phyloP scores from a whole-genome alignment of 306 rosid species.

The Cicer pinnatifidum region DNA sequence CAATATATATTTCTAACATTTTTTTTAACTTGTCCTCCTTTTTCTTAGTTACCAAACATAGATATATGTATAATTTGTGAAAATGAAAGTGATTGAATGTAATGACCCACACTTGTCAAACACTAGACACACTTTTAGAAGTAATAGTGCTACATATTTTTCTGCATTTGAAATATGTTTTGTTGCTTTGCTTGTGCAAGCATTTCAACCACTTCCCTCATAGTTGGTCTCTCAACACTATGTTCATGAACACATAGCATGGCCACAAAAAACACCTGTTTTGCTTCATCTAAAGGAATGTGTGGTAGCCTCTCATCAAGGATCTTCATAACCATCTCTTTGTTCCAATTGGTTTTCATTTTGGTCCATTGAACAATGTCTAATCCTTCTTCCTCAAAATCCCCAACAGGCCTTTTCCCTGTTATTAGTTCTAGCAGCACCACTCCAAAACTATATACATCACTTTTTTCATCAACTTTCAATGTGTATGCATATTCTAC shows the following conservation, averaged over 20 bases:
- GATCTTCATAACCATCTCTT: constrained; percentile 62
- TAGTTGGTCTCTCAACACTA: constrained; percentile 76
- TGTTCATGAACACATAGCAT: constrained; percentile 73
- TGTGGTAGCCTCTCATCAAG: constrained; percentile 58
- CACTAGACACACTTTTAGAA: no score
- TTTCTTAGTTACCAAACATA: no score
- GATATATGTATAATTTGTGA: no score
- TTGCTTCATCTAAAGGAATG: constrained; percentile 62
- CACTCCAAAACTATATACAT: constrained; percentile 76
- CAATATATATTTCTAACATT: neutral
- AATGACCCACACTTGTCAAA: no score
- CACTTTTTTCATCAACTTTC: constrained; percentile 75
- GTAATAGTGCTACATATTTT: neutral
- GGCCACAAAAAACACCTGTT: constrained; percentile 70
- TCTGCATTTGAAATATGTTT: constrained; percentile 53
- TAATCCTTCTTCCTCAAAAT: constrained; percentile 73
- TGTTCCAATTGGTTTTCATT: constrained; percentile 57
- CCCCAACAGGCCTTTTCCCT: constrained; percentile 70
- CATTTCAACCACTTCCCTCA: constrained; percentile 85
- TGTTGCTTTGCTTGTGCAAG: constrained; percentile 70
- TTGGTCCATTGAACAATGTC: constrained; percentile 77
- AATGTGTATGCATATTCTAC: constrained; percentile 87
- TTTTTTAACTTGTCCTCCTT: neutral
- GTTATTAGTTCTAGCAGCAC: constrained; percentile 75
- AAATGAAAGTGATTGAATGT: no score